Evolutionary conservation across 805 yeast species (phyloP), one percentile per base, ranked within the genome.

Genomic region (Spathaspora arborariae): DNA sequence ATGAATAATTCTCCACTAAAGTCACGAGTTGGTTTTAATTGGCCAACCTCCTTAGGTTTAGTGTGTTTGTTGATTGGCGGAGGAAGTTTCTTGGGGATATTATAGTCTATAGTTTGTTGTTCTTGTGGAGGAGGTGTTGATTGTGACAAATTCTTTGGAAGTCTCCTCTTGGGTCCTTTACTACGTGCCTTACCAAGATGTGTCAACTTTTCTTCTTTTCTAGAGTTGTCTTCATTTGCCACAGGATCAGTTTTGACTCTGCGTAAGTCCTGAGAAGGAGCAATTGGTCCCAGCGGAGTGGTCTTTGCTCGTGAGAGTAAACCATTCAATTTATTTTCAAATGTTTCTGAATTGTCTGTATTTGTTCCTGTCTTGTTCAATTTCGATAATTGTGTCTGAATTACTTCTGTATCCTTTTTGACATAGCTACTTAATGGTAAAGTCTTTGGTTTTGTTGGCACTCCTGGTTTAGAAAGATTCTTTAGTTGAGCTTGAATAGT

Each of bases 121-220:
- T 20, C 7, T 30, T 13, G 35, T 16, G 16, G 35, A n/a, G 10
- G 35, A 15, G 35, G 8, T 3, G 4, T 19, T n/a, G 40, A 35
- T 15, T 19, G 45, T 8, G 35, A 34, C 27, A 49, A 40, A 8
- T 24, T 50, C 44, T 66, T 64, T 1, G 82, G 82, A 16, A 74
- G 62, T 42, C 75, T 62, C 51, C 83, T 60, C 54, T 70, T 76
- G 0, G 84, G 84, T 0, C 84, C 84, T 46, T 65, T 72, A 15
- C 81, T 63, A 45, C 84, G 62, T 0, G 59, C 46, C 53, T 78
- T 79, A 39, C 69, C 78, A 2, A 74, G 59, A 56, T 79, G 82
- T 0, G 61, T 61, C 40, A 78, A 59, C 37, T 66, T 67, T 11
- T 52, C 60, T 0, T 20, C 35, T 13, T 8, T 30, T 15, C 18